Conservation (phyloP, 1,139 yeast species). For the Taphrina betulina region DNA sequence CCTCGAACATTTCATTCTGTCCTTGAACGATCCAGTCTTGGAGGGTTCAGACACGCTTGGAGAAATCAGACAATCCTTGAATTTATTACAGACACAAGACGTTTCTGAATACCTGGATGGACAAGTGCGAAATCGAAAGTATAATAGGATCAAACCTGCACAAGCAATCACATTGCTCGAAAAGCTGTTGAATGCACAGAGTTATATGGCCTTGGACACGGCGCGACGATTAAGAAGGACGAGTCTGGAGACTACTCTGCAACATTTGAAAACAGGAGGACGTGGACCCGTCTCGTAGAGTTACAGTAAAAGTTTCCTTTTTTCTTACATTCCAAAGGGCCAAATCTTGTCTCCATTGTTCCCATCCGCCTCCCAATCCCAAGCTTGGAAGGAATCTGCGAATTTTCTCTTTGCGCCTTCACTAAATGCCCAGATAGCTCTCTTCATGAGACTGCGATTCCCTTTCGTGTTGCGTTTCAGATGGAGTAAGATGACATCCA, state of each 20-base stretch:
- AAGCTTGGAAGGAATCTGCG: slow-evolving; percentile 15
- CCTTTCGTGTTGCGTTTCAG: slow-evolving; percentile 5
- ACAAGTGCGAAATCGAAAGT: slow-evolving; percentile 57
- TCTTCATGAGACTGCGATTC: neutral
- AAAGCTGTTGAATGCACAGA: slow-evolving; percentile 43
- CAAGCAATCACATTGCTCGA: slow-evolving; percentile 55
- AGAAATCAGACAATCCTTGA: slow-evolving; percentile 64
- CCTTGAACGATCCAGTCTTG: slow-evolving; percentile 45
- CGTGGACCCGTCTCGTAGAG: slow-evolving; percentile 3
- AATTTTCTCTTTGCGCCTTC: slow-evolving; percentile 4
- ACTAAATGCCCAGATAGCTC: slow-evolving; percentile 6
- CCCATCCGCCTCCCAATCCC: slow-evolving; percentile 22
- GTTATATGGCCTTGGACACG: slow-evolving; percentile 26
- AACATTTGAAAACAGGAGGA: slow-evolving; percentile 9
- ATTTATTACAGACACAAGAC: slow-evolving; percentile 52
- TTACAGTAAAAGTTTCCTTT: neutral
- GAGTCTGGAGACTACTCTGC: slow-evolving; percentile 22
- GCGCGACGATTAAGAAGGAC: slow-evolving; percentile 2
- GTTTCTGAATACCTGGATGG: slow-evolving; percentile 58
- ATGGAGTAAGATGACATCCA: neutral
- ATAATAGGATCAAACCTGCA: slow-evolving; percentile 61
- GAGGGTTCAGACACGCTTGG: slow-evolving; percentile 49
- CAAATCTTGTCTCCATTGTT: slow-evolving; percentile 11
- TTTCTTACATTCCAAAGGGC: neutral
- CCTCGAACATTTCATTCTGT: slow-evolving; percentile 54